Conservation (phyloP, 805 yeast species). For the Huiozyma sinensis region DNA sequence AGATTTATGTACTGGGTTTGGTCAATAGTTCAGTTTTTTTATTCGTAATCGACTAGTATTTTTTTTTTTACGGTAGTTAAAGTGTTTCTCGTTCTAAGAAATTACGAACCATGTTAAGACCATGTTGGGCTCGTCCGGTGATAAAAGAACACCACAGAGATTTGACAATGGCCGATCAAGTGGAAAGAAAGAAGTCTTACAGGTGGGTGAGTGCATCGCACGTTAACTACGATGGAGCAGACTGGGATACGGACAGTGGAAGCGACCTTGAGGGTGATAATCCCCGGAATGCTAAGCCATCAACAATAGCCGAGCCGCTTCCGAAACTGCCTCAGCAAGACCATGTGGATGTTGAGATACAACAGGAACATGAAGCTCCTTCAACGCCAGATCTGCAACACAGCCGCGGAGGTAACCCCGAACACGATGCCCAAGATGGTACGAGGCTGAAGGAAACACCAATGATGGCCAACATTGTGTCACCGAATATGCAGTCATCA, state of each 20-base stretch:
- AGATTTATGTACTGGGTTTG: too few relatives aligned
- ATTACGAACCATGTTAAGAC: not conserved
- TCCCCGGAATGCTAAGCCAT: not conserved
- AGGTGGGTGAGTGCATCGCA: slow-evolving; percentile 34
- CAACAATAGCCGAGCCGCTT: slow-evolving; percentile 3
- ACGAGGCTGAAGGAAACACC: not conserved
- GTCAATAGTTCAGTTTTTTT: too few relatives aligned
- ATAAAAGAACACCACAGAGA: too few relatives aligned
- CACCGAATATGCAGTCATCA: not conserved
- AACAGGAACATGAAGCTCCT: not conserved
- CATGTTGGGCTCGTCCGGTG: too few relatives aligned
- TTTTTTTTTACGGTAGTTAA: not conserved
- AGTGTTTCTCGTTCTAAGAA: too few relatives aligned
- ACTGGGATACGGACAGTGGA: slow-evolving; percentile 29
- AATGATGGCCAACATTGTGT: not conserved
- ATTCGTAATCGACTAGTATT: too few relatives aligned
- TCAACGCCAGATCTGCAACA: too few relatives aligned
- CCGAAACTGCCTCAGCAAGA: slow-evolving; percentile 17
- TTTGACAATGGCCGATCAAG: slow-evolving; percentile 15
- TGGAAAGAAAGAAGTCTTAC: slow-evolving; percentile 30
- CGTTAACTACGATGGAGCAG: slow-evolving; percentile 33
- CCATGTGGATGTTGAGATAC: slow-evolving; percentile 1
- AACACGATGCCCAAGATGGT: not conserved
- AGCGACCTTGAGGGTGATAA: slow-evolving; percentile 5
- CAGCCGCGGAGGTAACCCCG: not conserved